phyloP scores from a whole-genome alignment of 2,329 filamentous ascomycete species.

The Calonectria hongkongensis region DNA sequence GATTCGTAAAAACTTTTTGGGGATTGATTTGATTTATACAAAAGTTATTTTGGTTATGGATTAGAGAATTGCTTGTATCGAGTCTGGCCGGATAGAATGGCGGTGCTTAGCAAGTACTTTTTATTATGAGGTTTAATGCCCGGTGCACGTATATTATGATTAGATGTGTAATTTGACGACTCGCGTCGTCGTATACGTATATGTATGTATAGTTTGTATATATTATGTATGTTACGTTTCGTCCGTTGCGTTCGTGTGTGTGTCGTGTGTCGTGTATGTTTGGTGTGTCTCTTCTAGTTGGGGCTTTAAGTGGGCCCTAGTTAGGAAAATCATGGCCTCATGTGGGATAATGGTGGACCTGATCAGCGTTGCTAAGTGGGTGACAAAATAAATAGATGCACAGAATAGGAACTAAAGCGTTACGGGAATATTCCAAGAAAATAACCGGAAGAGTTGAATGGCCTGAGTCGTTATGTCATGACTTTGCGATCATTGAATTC shows the following conservation, averaged over 20 bases:
- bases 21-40: conserved; percentile 28
- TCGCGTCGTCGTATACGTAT: conserved; percentile 53
- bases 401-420: not conserved
- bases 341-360: not conserved
- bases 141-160: conserved; percentile 50
- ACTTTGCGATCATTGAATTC: too few relatives aligned
- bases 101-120: conserved; percentile 55
- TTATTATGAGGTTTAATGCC: conserved; percentile 52
- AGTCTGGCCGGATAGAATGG: conserved; percentile 54
- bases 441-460: not conserved
- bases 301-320: not conserved
- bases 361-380: conserved; percentile 2
- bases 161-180: conserved; percentile 55
- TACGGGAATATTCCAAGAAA: not conserved
- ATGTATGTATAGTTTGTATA: conserved; percentile 48
- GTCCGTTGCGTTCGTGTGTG: conserved; percentile 48
- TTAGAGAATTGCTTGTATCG: conserved; percentile 46
- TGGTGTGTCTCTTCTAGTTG: conserved; percentile 33
- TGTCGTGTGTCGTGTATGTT: conserved; percentile 43
- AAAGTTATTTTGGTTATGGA: conserved; percentile 46
- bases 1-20: conserved; percentile 51
- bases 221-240: conserved; percentile 45
- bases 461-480: not conserved
- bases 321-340: not conserved
- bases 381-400: not conserved